phyloP scores from a whole-genome alignment of 768 basidiomycete species.

The Auriscalpium orientale region DNA sequence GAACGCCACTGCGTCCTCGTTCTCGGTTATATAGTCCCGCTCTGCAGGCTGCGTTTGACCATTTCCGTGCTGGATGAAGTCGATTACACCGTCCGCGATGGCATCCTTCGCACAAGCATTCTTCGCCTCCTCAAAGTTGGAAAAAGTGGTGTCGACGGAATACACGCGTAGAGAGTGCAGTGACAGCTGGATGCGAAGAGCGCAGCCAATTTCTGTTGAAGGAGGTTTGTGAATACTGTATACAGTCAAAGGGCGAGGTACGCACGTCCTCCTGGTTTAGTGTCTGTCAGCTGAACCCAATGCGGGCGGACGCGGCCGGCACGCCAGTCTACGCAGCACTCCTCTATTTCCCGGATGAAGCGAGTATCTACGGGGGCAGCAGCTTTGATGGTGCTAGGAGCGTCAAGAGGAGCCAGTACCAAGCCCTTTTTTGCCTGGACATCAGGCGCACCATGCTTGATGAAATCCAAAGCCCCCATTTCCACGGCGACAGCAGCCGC shows the following conservation, averaged over 20 bases:
- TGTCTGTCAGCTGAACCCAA: conserved; percentile 45
- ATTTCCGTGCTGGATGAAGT: conserved; percentile 51
- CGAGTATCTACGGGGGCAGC: conserved; percentile 9
- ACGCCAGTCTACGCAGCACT: conserved; percentile 48
- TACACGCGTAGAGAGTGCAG: conserved; percentile 43
- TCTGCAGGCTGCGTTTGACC: conserved; percentile 37
- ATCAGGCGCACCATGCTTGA: conserved; percentile 36
- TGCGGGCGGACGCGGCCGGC: conserved; percentile 41
- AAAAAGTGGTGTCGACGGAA: conserved; percentile 39
- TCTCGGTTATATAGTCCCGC: conserved; percentile 1
- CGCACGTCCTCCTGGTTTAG: conserved; percentile 36
- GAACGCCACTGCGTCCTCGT: conserved; percentile 7
- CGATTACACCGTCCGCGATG: conserved; percentile 43
- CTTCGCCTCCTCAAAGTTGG: conserved; percentile 38
- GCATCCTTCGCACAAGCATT: conserved; percentile 48
- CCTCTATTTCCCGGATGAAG: conserved; percentile 38
- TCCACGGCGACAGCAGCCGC: conserved; percentile 49
- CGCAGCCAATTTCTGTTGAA: conserved; percentile 36
- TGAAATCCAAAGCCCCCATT: conserved; percentile 55
- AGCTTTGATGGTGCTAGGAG: conserved; percentile 4
- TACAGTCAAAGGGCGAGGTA: neutral
- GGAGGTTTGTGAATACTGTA: conserved; percentile 18
- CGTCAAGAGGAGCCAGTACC: conserved; percentile 24
- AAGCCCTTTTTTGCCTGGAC: conserved; percentile 27
- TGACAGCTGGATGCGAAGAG: conserved; percentile 47